Percentiles rank a stretch among this genome's conserved stretches.
Evolutionary conservation across 805 yeast genomes (phyloP).

Genomic region (Candida verbasci): DNA sequence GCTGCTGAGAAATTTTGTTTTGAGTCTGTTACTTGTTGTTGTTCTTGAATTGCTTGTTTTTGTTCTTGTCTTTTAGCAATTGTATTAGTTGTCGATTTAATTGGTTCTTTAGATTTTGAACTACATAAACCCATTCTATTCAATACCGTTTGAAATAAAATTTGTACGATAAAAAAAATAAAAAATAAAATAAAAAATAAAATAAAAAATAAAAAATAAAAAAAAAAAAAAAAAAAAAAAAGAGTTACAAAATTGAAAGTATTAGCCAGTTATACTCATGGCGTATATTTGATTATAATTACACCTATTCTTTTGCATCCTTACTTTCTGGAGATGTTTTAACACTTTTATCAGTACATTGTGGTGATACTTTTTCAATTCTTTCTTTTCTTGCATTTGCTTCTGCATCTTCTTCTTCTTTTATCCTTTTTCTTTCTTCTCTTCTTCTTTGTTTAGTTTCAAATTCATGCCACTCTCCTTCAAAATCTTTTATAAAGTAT

Average conservation of each 20-base stretch:
- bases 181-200: background rate
- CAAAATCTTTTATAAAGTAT: conserved; percentile 46
- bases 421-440: conserved; percentile 38
- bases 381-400: conserved; percentile 6
- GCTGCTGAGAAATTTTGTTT: conserved; percentile 3
- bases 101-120: conserved; percentile 15
- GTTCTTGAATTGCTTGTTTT: conserved; percentile 9
- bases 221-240: background rate
- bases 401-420: conserved; percentile 23
- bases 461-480: conserved; percentile 95
- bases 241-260: background rate
- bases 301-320: no score
- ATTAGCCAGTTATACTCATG: no score
- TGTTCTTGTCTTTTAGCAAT: conserved; percentile 17
- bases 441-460: conserved; percentile 81
- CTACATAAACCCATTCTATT: conserved; percentile 21
- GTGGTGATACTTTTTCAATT: background rate
- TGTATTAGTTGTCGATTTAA: background rate
- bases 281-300: no score
- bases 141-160: no score
- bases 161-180: no score
- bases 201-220: background rate
- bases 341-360: background rate
- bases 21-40: conserved; percentile 3
- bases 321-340: no score